Base-by-base conservation (phyloP, 2,329 filamentous ascomycete species). In the Talaromyces amestolkiae region DNA sequence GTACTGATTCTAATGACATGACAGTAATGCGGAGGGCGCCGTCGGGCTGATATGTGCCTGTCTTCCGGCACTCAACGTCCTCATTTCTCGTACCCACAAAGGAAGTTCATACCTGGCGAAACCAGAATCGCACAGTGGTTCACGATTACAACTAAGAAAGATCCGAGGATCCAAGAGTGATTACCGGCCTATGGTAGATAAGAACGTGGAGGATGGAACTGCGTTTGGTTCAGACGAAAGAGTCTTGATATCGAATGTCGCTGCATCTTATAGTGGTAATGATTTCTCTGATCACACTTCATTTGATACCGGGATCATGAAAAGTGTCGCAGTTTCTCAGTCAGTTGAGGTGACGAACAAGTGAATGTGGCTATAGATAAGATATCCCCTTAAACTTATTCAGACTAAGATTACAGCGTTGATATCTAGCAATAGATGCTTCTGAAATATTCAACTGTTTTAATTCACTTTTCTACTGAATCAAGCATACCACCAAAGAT, bases 21-120 rank as follows among this genome's bases (percentile, higher is more conserved):
- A 78, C 22, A 22, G 22, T 22, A 22, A 78, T 61, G 76, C 76
- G 47, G 76, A 78, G 68, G 75, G 72, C 37, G 76, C 74, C 56
- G 67, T 78, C 49, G 76, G 75, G 5, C 64, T 78, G 31, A 78
- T 78, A 64, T 78, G 76, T 64, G 75, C 76, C 24, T 78, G 76
- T 69, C 72, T 78, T 5, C 76, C 76, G 1, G 70, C 73, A 1
- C 59, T 77, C 11, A 78, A 65, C 45, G 45, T 61, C 33, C 61
- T 66, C n/a, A 33, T 67, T 47, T 27, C 27, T 49, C 61, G 51
- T n/a, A 35, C n/a, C n/a, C 41, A 8, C 17, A 61, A 41, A 17
- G 24, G 11, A 58, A 51, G 2, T 11, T 51, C 58, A 11, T 24
- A 58, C n/a, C 24, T 51, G 17, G 27, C 43, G 10, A 24, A 33